Evolutionary conservation across 2,329 filamentous ascomycete genomes (phyloP), one percentile per base, ranked within the genome.

Genomic region (Penicillium digitatum): DNA sequence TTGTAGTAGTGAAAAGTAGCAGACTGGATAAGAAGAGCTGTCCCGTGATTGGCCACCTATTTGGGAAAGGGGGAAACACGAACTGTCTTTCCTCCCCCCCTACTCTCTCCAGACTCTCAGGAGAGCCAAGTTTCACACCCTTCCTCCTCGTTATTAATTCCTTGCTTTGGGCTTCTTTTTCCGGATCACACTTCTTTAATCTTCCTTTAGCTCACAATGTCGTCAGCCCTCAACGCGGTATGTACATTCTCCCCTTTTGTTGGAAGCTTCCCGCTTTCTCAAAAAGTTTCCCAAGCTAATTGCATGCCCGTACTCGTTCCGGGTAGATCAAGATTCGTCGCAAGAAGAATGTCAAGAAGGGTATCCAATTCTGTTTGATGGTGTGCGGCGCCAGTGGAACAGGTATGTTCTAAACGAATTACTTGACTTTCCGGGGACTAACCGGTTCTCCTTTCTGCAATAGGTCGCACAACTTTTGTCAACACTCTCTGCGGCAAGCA

Each of bases 291-390:
- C 31, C 38, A 45, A 59, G 63, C 62, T 62, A 55, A 60, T 56
- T 50, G 50, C 51, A 62, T 58, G 58, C 60, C 58, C 60, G 52
- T 35, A 42, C 52, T 55, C 55, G 53, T 58, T 63, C 60, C 64
- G 61, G 56, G 52, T 54, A 90, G 86, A 90, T 95, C 79, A 94
- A 96, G 89, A 92, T 96, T 76, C 92, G 94, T 80, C 88, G 90
- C 79, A 99, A 99, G 93, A 99, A 99, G 89, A 97, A 99, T 85
- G 93, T 99, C 81, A 96, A 96, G 89, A 96, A 96, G 86, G 94
- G 94, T 74, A 97, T 99, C 74, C 94, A 99, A 83, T 99, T 99
- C 82, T 97, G 92, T 78, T 80, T 99, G 85, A 99, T 99, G 94
- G 94, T 99, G 72, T 97, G 94, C 76, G 94, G 94, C 81, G 94